These are phyloP conservation scores for Wickerhamomyces bisporus DNA, from an alignment of 805 yeast genomes.

Conservation along the genomic window DNA sequence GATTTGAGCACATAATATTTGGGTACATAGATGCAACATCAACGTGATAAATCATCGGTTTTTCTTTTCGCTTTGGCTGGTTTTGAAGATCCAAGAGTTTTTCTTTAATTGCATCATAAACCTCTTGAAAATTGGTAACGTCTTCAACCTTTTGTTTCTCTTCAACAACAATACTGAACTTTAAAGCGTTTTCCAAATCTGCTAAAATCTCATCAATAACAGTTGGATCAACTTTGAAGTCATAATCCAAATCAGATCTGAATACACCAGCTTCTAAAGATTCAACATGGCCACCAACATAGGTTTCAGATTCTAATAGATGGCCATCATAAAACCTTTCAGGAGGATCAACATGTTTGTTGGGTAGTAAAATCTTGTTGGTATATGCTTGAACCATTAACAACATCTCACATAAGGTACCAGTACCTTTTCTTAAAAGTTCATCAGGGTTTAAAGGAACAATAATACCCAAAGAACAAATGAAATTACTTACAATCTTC, in stretches of 20 bases:
- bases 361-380: slow-evolving; percentile 74
- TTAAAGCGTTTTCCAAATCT: slow-evolving; percentile 71
- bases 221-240: slow-evolving; percentile 73
- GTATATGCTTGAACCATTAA: slow-evolving; percentile 94
- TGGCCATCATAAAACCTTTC: slow-evolving; percentile 96
- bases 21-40: slow-evolving; percentile 99
- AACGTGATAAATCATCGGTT: slow-evolving; percentile 90
- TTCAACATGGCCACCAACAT: slow-evolving; percentile 98
- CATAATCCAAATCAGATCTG: slow-evolving; percentile 74
- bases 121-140: slow-evolving; percentile 74
- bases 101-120: slow-evolving; percentile 51
- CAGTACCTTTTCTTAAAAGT: slow-evolving; percentile 93
- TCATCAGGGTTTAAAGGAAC: slow-evolving; percentile 97
- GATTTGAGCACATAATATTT: slow-evolving; percentile 94
- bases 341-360: slow-evolving; percentile 90
- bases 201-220: slow-evolving; percentile 75
- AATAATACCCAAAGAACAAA: slow-evolving; percentile 91
- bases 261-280: slow-evolving; percentile 97
- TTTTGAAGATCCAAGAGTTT: slow-evolving; percentile 54
- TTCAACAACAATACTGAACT: slow-evolving; percentile 82
- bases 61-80: slow-evolving; percentile 63
- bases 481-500: slow-evolving; percentile 96
- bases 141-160: slow-evolving; percentile 67
- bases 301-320: slow-evolving; percentile 88
- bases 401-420: slow-evolving; percentile 97